Conservation (phyloP, 1,284 basidiomycete genomes). For the Naganishia liquefaciens region DNA sequence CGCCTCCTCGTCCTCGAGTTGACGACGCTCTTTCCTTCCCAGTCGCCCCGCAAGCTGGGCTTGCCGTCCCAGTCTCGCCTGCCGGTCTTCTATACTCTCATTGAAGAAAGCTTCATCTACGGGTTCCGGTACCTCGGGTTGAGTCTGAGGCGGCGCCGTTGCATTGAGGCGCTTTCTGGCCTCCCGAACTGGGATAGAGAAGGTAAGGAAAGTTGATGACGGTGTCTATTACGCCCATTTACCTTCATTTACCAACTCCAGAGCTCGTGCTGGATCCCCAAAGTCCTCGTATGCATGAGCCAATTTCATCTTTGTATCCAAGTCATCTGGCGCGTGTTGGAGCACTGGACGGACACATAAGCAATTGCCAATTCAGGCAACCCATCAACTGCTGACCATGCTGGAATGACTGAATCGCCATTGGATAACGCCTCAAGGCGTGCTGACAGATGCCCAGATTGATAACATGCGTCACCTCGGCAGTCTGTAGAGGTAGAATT, state of each 20-base stretch:
- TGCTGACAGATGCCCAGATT: slow-evolving; percentile 72
- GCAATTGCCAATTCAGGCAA: not conserved
- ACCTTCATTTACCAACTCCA: slow-evolving; percentile 86
- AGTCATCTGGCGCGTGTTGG: slow-evolving; percentile 68
- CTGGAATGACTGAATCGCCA: slow-evolving; percentile 79
- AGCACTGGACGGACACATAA: slow-evolving; percentile 60
- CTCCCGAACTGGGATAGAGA: slow-evolving; percentile 18
- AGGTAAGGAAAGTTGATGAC: not conserved
- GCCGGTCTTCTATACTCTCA: not conserved
- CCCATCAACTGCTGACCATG: slow-evolving; percentile 61
- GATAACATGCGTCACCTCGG: slow-evolving; percentile 38
- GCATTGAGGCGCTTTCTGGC: slow-evolving; percentile 22
- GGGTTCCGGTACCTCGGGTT: slow-evolving; percentile 15
- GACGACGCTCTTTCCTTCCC: slow-evolving; percentile 10
- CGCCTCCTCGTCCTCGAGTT: slow-evolving; percentile 24
- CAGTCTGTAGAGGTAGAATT: not conserved
- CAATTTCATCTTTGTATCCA: slow-evolving; percentile 81
- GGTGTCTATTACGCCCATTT: slow-evolving; percentile 19
- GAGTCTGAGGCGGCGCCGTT: slow-evolving; percentile 1
- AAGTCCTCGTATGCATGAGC: slow-evolving; percentile 82
- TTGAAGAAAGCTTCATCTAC: slow-evolving; percentile 12
- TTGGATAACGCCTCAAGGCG: slow-evolving; percentile 68
- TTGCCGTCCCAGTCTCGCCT: slow-evolving; percentile 11
- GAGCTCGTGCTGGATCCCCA: slow-evolving; percentile 70
- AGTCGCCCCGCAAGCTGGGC: slow-evolving; percentile 10